These are phyloP conservation scores for Amylostereum areolatum DNA, from an alignment of 1,284 basidiomycete species.

Conservation along the genomic window DNA sequence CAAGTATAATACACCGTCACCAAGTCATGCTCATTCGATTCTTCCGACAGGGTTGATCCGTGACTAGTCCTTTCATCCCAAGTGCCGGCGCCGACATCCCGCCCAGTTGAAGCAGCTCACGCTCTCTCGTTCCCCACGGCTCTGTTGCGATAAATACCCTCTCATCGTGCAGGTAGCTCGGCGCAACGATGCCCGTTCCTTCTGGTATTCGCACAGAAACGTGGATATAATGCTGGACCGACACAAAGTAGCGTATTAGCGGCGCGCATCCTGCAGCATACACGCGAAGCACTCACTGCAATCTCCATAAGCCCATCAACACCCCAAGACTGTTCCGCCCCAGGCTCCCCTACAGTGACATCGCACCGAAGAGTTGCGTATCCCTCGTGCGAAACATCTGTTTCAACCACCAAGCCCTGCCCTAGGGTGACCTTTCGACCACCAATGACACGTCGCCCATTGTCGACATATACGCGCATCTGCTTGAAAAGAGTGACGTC, in stretches of 20 bases:
- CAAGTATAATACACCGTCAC: too few relatives aligned
- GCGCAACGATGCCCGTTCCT: conserved; percentile 27
- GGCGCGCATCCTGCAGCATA: conserved; percentile 7
- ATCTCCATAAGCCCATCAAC: conserved; percentile 20
- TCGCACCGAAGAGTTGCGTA: conserved; percentile 17
- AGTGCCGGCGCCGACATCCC: conserved; percentile 38
- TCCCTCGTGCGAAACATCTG: conserved; percentile 20
- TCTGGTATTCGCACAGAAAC: conserved; percentile 29
- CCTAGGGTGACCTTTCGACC: conserved; percentile 19
- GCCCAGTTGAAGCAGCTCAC: conserved; percentile 32
- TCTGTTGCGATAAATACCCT: conserved; percentile 36
- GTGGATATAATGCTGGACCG: conserved; percentile 33
- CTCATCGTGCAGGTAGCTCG: conserved; percentile 33
- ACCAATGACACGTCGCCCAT: conserved; percentile 17
- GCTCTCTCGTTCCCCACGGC: conserved; percentile 32
- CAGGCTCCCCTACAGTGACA: conserved; percentile 21
- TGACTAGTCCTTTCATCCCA: conserved; percentile 18
- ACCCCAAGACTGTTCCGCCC: conserved; percentile 23
- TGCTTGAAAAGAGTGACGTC: conserved; percentile 35
- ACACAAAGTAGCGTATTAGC: neutral
- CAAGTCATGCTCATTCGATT: neutral
- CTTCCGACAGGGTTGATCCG: neutral
- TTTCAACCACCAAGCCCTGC: conserved; percentile 17
- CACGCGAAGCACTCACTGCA: conserved; percentile 16
- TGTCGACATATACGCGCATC: conserved; percentile 22